phyloP scores from a whole-genome alignment of 768 basidiomycete species.

The Amanita jacksonii region DNA sequence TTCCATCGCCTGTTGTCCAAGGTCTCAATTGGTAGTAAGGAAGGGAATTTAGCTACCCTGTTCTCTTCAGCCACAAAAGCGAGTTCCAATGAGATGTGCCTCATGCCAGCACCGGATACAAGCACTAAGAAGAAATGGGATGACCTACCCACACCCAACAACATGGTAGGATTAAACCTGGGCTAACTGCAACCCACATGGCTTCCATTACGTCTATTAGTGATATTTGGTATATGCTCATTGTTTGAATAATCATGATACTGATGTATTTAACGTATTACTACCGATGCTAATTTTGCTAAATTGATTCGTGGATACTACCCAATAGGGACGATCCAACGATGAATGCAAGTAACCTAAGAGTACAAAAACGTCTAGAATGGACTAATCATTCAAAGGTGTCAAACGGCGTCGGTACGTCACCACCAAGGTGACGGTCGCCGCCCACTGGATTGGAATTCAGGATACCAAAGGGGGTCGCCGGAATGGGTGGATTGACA shows the following conservation, averaged over 20 bases:
- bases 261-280: too few relatives aligned
- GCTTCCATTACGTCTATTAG: not conserved
- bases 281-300: too few relatives aligned
- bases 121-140: not conserved
- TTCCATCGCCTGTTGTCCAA: slow-evolving; percentile 2
- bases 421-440: not conserved
- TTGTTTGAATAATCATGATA: slow-evolving; percentile 2
- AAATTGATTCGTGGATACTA: too few relatives aligned
- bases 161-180: not conserved
- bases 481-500: not conserved
- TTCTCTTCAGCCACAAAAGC: not conserved
- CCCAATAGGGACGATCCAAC: too few relatives aligned
- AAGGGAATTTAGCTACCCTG: not conserved
- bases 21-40: slow-evolving; percentile 2
- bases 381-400: slow-evolving; percentile 1
- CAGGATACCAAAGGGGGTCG: not conserved
- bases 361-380: not conserved
- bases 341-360: too few relatives aligned
- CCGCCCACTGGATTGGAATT: not conserved
- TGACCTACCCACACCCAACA: not conserved
- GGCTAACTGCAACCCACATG: too few relatives aligned
- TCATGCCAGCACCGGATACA: not conserved
- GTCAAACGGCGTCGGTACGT: not conserved
- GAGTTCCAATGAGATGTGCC: not conserved
- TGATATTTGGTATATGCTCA: not conserved